Percentiles rank a stretch among this genome's conserved stretches.
phyloP scores from a whole-genome alignment of 768 basidiomycete genomes.

The Agaricus subrufescens region DNA sequence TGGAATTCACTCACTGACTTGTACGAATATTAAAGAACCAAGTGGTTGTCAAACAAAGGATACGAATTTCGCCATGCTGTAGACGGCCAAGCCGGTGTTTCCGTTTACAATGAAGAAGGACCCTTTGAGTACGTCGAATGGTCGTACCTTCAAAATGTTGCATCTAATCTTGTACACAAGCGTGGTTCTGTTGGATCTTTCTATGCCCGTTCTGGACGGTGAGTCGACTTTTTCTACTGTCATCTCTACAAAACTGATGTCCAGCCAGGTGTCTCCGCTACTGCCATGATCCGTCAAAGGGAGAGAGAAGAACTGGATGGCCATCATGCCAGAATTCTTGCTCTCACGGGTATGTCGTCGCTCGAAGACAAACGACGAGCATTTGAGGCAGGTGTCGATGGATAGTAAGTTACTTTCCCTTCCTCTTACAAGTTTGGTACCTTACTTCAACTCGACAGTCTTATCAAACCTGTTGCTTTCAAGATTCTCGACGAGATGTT shows the following conservation, averaged over 20 bases:
- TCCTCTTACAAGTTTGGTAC: not conserved
- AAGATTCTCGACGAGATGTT: conserved; percentile 86
- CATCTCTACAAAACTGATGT: not conserved
- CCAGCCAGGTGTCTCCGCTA: conserved; percentile 72
- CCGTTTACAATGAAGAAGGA: conserved; percentile 62
- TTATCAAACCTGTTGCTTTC: conserved; percentile 96
- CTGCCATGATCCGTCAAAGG: conserved; percentile 73
- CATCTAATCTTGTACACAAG: conserved; percentile 31
- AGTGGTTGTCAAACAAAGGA: conserved; percentile 70
- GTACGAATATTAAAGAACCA: conserved; percentile 30
- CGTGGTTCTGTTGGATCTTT: conserved; percentile 82
- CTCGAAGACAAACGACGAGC: conserved; percentile 88
- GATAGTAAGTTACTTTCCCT: conserved; percentile 67
- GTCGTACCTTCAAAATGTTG: not conserved
- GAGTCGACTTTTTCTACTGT: conserved; percentile 12
- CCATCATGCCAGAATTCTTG: conserved; percentile 59
- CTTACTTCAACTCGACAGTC: conserved; percentile 35
- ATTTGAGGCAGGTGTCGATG: conserved; percentile 90
- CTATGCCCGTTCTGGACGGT: conserved; percentile 95
- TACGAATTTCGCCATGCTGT: conserved; percentile 75
- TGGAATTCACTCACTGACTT: not conserved
- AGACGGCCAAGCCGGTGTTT: conserved; percentile 84
- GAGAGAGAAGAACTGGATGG: conserved; percentile 41
- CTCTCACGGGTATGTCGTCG: conserved; percentile 91
- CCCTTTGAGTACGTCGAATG: conserved; percentile 76